These are phyloP conservation scores for Dendrobium chrysotoxum DNA, from an alignment of 106 monocot genomes.

Conservation along the genomic window DNA sequence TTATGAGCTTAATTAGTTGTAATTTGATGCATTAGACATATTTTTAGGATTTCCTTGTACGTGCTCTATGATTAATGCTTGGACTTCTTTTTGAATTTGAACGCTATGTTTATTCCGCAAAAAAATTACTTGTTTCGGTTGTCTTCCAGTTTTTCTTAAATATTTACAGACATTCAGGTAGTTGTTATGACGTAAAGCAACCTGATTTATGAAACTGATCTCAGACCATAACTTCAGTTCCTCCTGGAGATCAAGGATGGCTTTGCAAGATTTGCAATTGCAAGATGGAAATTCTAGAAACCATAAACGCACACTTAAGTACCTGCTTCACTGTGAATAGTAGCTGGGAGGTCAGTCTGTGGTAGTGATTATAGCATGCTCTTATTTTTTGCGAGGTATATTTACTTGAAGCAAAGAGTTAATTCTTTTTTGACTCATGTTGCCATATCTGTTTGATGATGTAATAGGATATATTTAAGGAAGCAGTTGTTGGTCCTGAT, in stretches of 20 bases:
- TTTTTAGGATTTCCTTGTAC: no score
- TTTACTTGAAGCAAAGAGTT: neutral
- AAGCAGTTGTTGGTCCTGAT: conserved; percentile 30
- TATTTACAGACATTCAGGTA: neutral
- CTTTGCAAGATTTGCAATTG: conserved; percentile 75
- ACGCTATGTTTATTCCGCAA: neutral
- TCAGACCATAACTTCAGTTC: conserved; percentile 41
- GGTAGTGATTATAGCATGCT: conserved; percentile 5
- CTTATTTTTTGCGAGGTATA: conserved; percentile 3
- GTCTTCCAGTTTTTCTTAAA: neutral
- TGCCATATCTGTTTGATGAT: conserved; percentile 4
- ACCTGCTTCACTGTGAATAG: conserved; percentile 59
- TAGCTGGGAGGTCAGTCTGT: conserved; percentile 54
- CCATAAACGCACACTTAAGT: conserved; percentile 78
- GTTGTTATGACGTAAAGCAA: conserved; percentile 15
- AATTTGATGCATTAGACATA: neutral
- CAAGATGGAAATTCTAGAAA: conserved; percentile 67
- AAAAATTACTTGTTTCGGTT: neutral
- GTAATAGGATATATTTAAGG: conserved; percentile 77
- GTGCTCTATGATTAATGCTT: neutral
- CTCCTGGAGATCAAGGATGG: conserved; percentile 72
- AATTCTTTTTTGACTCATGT: neutral
- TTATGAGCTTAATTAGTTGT: neutral
- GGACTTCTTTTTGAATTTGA: neutral
- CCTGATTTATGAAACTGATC: conserved; percentile 19